These are phyloP conservation scores for Umbilicus rupestris DNA, from an alignment of 164 flowering plant genomes.

Conservation along the genomic window DNA sequence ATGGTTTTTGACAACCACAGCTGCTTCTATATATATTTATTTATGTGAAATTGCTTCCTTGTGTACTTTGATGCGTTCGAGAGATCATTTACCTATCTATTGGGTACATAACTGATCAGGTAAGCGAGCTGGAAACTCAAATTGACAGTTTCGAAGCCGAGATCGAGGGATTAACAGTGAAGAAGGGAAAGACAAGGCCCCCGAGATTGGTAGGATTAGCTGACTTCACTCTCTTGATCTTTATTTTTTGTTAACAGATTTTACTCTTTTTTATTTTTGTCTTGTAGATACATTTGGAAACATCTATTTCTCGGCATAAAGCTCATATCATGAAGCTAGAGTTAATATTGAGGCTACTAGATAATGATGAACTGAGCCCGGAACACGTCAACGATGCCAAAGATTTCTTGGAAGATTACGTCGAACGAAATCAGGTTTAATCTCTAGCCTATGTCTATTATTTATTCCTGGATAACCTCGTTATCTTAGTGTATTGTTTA, in stretches of 20 bases:
- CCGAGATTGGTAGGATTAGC: constrained; percentile 71
- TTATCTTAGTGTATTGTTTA: not conserved
- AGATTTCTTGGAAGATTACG: constrained; percentile 92
- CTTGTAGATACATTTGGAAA: constrained; percentile 30
- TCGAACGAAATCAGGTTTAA: constrained; percentile 92
- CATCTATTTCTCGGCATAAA: constrained; percentile 82
- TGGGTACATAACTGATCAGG: constrained; percentile 34
- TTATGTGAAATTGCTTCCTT: not conserved
- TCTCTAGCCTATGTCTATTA: not conserved
- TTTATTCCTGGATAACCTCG: not conserved
- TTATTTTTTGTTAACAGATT: not conserved
- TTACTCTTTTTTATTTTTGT: not conserved
- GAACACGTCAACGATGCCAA: constrained; percentile 95
- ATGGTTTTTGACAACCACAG: not conserved
- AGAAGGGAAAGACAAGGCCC: constrained; percentile 94
- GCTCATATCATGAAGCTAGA: constrained; percentile 94
- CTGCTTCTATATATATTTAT: not conserved
- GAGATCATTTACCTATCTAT: not conserved
- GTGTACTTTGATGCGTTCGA: not conserved
- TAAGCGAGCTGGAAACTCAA: constrained; percentile 83
- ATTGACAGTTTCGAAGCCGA: constrained; percentile 94
- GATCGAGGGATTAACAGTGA: constrained; percentile 78
- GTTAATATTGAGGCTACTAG: constrained; percentile 79
- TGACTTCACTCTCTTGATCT: not conserved
- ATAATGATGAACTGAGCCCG: constrained; percentile 95